These are phyloP conservation scores for Aspergillus sclerotiicarbonarius DNA, from an alignment of 495 filamentous ascomycete genomes.

Conservation along the genomic window DNA sequence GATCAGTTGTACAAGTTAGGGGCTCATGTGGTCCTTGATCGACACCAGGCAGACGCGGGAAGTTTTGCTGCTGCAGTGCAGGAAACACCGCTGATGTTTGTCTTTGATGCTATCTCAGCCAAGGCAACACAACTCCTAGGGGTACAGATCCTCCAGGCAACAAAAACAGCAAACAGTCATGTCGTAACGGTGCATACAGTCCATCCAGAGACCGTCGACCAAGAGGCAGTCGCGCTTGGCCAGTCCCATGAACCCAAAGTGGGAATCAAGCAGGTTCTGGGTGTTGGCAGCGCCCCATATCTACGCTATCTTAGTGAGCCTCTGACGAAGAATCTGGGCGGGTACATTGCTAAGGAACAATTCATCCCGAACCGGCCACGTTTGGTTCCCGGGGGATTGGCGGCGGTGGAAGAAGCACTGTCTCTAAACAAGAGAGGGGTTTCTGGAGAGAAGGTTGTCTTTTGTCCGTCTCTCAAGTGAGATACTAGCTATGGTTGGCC, in stretches of 20 bases:
- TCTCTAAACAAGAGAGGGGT: slow-evolving; percentile 21
- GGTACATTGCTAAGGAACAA: slow-evolving; percentile 17
- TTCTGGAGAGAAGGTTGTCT: slow-evolving; percentile 23
- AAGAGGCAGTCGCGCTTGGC: slow-evolving; percentile 13
- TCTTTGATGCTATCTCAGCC: slow-evolving; percentile 20
- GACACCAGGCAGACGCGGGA: slow-evolving; percentile 6
- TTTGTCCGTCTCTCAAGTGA: slow-evolving; percentile 7
- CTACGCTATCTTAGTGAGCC: slow-evolving; percentile 24
- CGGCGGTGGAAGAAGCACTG: slow-evolving; percentile 20
- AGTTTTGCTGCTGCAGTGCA: slow-evolving; percentile 13
- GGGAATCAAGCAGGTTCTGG: slow-evolving; percentile 17
- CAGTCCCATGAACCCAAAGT: slow-evolving; percentile 15
- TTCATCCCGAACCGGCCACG: slow-evolving; percentile 20
- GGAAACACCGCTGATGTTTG: slow-evolving; percentile 12
- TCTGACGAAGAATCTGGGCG: slow-evolving; percentile 16
- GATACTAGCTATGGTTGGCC: too few relatives aligned
- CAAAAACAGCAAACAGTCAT: background rate
- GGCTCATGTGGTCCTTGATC: slow-evolving; percentile 29
- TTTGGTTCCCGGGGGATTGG: slow-evolving; percentile 18
- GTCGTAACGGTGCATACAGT: slow-evolving; percentile 17
- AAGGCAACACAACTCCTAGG: slow-evolving; percentile 16
- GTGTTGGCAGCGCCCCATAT: slow-evolving; percentile 15
- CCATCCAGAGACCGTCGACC: slow-evolving; percentile 9
- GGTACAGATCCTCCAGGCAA: slow-evolving; percentile 15
- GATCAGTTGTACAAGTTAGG: slow-evolving; percentile 43